Base-by-base conservation (phyloP, 2,329 filamentous ascomycete genomes). In the Xylariaceae sp. region DNA sequence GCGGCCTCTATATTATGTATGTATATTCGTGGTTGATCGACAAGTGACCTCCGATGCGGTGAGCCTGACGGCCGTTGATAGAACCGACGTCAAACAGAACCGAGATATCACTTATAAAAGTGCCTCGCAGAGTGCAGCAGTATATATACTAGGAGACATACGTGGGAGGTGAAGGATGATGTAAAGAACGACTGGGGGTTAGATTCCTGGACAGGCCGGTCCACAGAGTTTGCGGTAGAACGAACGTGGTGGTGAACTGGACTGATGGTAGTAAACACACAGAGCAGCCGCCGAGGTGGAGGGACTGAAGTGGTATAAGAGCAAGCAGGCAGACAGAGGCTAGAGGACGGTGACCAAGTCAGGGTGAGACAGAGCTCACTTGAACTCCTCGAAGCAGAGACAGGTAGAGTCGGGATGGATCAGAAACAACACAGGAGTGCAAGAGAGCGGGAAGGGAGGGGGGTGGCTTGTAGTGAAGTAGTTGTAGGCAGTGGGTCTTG, bases 121-220 rank as follows among this genome's bases (percentile, higher is more conserved):
- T 44, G 40, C 37, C 23, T 44, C 32, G 52, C 26, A 20, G 48
- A 43, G 49, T 21, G 45, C 20, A 41, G 46, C 44, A 43, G 40
- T 58, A 54, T 67, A 68, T 64, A 60, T 64, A 65, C 57, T 61
- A 41, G 29, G 20, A 47, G 42, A 32, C 29, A 26, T 37, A 26
- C 18, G 14, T 23, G 21, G 46, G 40, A 26, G 54, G 37, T 40
- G 37, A 54, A 37, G 56, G 54, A 52, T 57, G 53, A 50, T 61
- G 49, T 66, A 72, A 71, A 62, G 70, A 72, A 68, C 20, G 70
- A 71, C 70, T 71, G 63, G 44, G 62, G 67, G 70, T 71, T 58
- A 70, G 68, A 64, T 65, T 54, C 56, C 58, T 58, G 58, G 59
- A 60, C 48, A 64, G 57, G 56, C 55, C 53, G 53, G 52, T 46